Evolutionary conservation across 148 eudicot genomes (phyloP), one percentile per base, ranked within the genome.

Genomic region (Fallopia convolvulus): DNA sequence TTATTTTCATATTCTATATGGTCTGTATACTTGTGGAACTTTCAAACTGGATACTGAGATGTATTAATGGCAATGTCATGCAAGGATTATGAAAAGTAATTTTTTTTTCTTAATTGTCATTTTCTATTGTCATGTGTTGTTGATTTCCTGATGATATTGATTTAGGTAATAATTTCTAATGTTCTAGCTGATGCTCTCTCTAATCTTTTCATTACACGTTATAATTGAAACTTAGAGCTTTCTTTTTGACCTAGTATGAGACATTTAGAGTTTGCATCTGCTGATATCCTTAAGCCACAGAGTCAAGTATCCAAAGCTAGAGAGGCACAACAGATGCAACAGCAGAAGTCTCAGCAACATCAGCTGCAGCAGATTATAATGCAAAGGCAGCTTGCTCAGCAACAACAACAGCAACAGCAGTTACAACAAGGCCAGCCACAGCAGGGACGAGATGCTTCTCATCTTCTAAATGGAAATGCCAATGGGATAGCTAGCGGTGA

Each of bases 291-390:
- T 68, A 68, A 68, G 72, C 72, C 61, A 66, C 83, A 86, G 88
- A 81, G 82, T 71, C 88, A 86, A 79, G 74, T 77, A 63, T 79
- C 86, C 1, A 86, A 86, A 79, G 85, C 82, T 15, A 85, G 87
- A 78, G 87, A 80, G 79, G 81, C 75, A 75, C 88, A 83, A 26
- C 82, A 85, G 63, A 10, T 80, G 32, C 81, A 80, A 65, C 99
- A 95, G 79, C 87, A 84, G 83, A 92, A 95, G 48, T 94, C 90
- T 39, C 96, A 91, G 76, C 87, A 84, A 60, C 81, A 82, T 50
- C 79, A 83, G 36, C 80, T 79, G 76, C 87, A 82, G 33, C 82
- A 81, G 44, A 75, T 79, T 75, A 92, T 91, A 77, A 80, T 92
- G 2, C 92, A 85, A 5, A 86, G 81, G 0, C 90, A 87, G 0